phyloP scores from a whole-genome alignment of 164 flowering plant genomes.

The Akebia trifoliata region DNA sequence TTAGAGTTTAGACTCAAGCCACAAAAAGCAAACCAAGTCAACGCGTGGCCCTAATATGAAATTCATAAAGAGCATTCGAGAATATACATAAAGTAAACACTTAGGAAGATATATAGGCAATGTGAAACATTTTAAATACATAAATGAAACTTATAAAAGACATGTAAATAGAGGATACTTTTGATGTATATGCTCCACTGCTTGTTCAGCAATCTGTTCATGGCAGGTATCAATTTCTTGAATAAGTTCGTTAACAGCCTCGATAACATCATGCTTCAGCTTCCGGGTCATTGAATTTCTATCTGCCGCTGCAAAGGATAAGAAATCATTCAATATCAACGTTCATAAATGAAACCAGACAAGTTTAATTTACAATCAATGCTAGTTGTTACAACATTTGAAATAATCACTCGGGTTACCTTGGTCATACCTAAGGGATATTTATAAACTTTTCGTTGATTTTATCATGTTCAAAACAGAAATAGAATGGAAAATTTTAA shows the following conservation, averaged over 20 bases:
- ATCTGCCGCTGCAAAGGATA: conserved; percentile 71
- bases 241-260: conserved; percentile 93
- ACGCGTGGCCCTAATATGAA: too few relatives aligned
- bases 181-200: conserved; percentile 98
- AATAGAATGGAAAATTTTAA: neutral
- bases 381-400: too few relatives aligned
- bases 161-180: conserved; percentile 44
- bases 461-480: neutral
- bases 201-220: conserved; percentile 98
- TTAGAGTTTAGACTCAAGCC: too few relatives aligned
- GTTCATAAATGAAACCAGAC: too few relatives aligned
- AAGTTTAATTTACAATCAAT: too few relatives aligned
- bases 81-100: neutral
- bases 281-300: conserved; percentile 70
- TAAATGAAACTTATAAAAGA: conserved; percentile 6
- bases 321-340: neutral
- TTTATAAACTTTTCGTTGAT: neutral
- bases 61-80: too few relatives aligned
- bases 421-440: too few relatives aligned
- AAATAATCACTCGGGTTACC: neutral
- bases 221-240: conserved; percentile 86
- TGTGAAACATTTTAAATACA: neutral
- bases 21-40: too few relatives aligned
- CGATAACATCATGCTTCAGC: conserved; percentile 94
- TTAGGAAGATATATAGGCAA: neutral